These are phyloP conservation scores for Amborella trichopoda DNA, from an alignment of 164 flowering plant genomes.

Conservation along the genomic window DNA sequence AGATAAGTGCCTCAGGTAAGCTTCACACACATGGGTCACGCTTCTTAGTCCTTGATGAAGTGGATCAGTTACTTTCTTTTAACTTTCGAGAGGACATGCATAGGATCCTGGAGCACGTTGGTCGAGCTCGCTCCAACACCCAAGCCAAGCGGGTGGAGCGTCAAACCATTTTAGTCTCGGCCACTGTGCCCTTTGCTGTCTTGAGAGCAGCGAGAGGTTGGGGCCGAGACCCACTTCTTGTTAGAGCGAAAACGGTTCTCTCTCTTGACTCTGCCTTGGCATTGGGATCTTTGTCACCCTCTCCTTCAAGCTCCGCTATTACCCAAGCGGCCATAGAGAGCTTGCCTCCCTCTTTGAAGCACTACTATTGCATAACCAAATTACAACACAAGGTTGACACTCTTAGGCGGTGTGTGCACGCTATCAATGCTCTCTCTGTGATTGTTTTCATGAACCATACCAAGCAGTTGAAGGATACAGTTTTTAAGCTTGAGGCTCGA, in stretches of 20 bases:
- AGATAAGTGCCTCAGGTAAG: constrained; percentile 85
- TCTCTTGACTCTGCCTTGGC: constrained; percentile 56
- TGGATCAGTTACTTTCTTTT: constrained; percentile 84
- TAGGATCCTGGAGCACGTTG: constrained; percentile 89
- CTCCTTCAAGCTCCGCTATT: constrained; percentile 17
- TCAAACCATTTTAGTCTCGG: constrained; percentile 80
- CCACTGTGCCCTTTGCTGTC: constrained; percentile 87
- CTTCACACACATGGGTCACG: constrained; percentile 83
- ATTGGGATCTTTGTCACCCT: constrained; percentile 26
- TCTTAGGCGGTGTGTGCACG: constrained; percentile 83
- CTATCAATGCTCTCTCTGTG: constrained; percentile 79
- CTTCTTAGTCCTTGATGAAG: constrained; percentile 85
- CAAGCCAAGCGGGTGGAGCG: constrained; percentile 34
- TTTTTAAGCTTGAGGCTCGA: constrained; percentile 87
- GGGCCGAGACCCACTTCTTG: constrained; percentile 81
- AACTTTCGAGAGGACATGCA: constrained; percentile 90
- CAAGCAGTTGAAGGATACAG: constrained; percentile 79
- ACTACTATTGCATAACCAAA: constrained; percentile 60
- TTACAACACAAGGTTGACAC: constrained; percentile 84
- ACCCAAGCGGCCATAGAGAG: constrained; percentile 41
- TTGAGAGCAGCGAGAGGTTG: constrained; percentile 85
- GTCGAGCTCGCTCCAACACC: constrained; percentile 22
- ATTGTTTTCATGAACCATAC: constrained; percentile 92
- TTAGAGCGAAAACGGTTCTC: constrained; percentile 55
- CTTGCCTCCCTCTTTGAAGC: constrained; percentile 73